A percentile compares a stretch with the other conserved stretches of the same genome.
Evolutionary conservation across 139 green algal species (phyloP).

Genomic region (Tetradesmus obliquus): DNA sequence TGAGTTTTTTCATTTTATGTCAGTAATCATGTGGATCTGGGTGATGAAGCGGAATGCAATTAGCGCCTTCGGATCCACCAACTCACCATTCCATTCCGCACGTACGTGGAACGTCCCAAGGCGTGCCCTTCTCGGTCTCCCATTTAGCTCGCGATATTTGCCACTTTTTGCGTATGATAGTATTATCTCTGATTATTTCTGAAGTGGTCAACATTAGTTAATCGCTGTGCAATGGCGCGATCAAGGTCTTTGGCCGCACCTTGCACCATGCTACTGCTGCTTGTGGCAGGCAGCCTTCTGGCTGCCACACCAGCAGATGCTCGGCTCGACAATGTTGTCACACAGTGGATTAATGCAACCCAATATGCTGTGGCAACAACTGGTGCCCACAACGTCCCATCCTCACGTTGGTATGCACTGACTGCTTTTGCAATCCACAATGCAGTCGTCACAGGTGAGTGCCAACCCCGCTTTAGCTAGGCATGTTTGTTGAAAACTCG

Average conservation of each 20-base stretch:
- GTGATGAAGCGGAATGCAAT: background rate
- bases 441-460: background rate
- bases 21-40: background rate
- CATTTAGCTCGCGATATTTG: too few species aligned
- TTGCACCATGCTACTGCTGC: background rate
- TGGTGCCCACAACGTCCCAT: slow-evolving; percentile 9
- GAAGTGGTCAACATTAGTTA: too few species aligned
- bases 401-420: background rate
- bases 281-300: background rate
- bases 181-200: too few species aligned
- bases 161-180: too few species aligned
- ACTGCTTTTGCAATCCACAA: slow-evolving; percentile 3
- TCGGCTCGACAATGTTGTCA: slow-evolving; percentile 11
- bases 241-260: background rate
- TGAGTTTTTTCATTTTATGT: too few species aligned
- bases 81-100: background rate
- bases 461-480: background rate
- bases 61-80: background rate
- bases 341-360: slow-evolving; percentile 8
- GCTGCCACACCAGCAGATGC: background rate
- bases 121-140: background rate
- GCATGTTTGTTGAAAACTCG: background rate
- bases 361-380: background rate
- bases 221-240: background rate
- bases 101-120: background rate